phyloP scores from a whole-genome alignment of 805 yeast species.

The Scheffersomyces coipomensis region DNA sequence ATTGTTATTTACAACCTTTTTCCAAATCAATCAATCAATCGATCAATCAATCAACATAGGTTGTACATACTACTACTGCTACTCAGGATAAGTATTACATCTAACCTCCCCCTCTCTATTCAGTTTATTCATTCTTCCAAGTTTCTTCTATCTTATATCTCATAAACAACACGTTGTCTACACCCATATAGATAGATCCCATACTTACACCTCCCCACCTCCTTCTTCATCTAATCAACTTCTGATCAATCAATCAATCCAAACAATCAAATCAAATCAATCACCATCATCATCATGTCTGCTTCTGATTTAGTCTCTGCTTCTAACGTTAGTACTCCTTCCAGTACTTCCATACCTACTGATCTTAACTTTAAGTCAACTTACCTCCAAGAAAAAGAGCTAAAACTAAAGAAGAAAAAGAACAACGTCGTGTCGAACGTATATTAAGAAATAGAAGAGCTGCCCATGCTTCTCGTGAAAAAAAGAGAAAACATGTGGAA shows the following conservation, averaged over 20 bases:
- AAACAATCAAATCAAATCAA: no score
- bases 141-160: no score
- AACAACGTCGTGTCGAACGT: slow-evolving; percentile 91
- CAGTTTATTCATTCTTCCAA: no score
- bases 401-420: slow-evolving; percentile 94
- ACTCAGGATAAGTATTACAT: no score
- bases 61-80: no score
- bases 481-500: slow-evolving; percentile 90
- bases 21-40: no score
- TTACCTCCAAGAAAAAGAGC: slow-evolving; percentile 96
- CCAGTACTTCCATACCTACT: not conserved
- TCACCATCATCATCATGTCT: not conserved
- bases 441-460: slow-evolving; percentile 93
- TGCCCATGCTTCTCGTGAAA: slow-evolving; percentile 96
- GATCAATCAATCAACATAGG: no score
- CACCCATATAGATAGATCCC: no score
- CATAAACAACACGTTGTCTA: no score
- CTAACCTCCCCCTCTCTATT: no score
- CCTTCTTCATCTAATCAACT: not conserved
- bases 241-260: not conserved
- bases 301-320: not conserved
- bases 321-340: not conserved
- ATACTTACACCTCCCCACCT: not conserved
- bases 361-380: slow-evolving; percentile 33
- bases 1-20: no score